A percentile compares a stretch with the other conserved stretches of the same genome.
Conservation (phyloP, 2,329 filamentous ascomycete genomes). For the Diplocarpon mali region DNA sequence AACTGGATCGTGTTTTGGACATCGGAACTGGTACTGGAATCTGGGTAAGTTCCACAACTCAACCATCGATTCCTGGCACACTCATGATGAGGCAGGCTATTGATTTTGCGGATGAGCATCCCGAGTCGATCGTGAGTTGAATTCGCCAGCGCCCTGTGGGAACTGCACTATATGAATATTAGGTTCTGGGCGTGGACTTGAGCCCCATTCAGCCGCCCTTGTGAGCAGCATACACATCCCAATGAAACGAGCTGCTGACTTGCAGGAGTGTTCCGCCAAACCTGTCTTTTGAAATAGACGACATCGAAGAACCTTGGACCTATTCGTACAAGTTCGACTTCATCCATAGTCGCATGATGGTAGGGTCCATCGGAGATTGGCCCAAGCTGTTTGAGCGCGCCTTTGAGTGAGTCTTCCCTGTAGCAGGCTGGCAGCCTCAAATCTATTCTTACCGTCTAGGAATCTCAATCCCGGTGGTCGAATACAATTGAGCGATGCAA, state of each 20-base stretch:
- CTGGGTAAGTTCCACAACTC: not conserved
- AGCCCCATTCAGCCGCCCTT: constrained; percentile 32
- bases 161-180: no score
- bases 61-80: no score
- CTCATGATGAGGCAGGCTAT: constrained; percentile 1
- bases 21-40: constrained; percentile 7
- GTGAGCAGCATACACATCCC: not conserved
- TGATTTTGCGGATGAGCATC: constrained; percentile 10
- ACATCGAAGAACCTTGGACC: constrained; percentile 45
- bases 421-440: not conserved
- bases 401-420: not conserved
- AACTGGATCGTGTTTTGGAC: constrained; percentile 10
- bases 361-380: constrained; percentile 6
- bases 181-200: constrained; percentile 29
- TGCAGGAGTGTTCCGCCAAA: constrained; percentile 37
- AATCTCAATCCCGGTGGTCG: constrained; percentile 1
- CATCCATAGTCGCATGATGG: constrained; percentile 37
- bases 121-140: constrained; percentile 5
- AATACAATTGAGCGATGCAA: not conserved
- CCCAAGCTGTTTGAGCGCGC: constrained; percentile 6
- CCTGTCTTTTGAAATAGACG: constrained; percentile 43
- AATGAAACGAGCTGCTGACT: not conserved
- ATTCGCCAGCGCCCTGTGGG: not conserved
- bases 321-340: constrained; percentile 46
- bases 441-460: not conserved